phyloP scores from a whole-genome alignment of 2,329 filamentous ascomycete species.

The Pseudocercospora fijiensis region DNA sequence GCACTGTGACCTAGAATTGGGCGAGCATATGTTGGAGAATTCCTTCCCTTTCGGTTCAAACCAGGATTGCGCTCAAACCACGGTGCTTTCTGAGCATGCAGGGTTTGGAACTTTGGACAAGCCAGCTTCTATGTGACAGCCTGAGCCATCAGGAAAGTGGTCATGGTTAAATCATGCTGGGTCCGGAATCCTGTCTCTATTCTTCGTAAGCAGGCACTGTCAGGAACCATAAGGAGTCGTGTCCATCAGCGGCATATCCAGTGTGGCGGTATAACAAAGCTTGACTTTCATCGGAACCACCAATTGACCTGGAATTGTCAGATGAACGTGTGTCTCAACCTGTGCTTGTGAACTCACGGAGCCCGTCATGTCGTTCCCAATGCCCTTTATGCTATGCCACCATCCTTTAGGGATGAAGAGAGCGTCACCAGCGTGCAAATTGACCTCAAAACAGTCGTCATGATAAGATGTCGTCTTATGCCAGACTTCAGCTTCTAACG shows the following conservation, averaged over 20 bases:
- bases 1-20: background rate
- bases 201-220: background rate
- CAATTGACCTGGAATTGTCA: constrained; percentile 57
- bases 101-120: background rate
- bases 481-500: constrained; percentile 73
- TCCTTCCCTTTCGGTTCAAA: background rate
- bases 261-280: background rate
- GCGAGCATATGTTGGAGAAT: background rate
- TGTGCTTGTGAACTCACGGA: constrained; percentile 48
- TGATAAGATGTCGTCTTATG: constrained; percentile 30
- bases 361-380: constrained; percentile 57
- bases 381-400: constrained; percentile 80
- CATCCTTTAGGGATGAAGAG: constrained; percentile 79
- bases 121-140: background rate
- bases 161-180: background rate
- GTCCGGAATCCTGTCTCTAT: background rate
- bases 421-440: constrained; percentile 64
- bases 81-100: background rate
- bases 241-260: background rate
- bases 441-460: constrained; percentile 31
- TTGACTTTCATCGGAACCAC: constrained; percentile 66
- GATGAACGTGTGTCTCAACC: background rate
- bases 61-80: background rate
- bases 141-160: background rate
- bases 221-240: background rate